Evolutionary conservation across 129 eudicot species (phyloP), one percentile per base, ranked within the genome.

Genomic region (Chrysanthemum seticuspe): DNA sequence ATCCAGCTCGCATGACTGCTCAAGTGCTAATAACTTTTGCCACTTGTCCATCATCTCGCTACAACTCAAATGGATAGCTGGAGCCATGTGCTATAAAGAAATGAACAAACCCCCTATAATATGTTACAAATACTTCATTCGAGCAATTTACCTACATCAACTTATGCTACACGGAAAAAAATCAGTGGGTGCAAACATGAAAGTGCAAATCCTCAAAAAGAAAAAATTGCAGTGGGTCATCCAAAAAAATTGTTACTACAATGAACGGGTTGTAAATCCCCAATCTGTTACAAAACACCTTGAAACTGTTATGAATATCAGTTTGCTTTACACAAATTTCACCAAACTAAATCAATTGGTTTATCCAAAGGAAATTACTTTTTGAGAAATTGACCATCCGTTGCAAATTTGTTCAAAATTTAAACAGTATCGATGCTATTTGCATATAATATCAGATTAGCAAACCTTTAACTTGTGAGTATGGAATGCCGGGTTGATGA

Each of bases 401-500:
- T 3, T 29, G 34, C 34, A 29, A 29, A 0, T 29, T 29, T 29
- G 34, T 29, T 29, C 34, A 29, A 29, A 29, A 29, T 29, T 36
- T 27, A 4, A 50, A 68, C 44, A 52, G 14, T 50, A 9, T 11
- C 1, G 4, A 45, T 12, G 19, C 23, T 58, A 15, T 48, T 18
- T 56, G 21, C 23, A 50, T n/a, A 56, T 19, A 29, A 48, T 53
- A 56, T 13, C 4, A 14, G 65, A 51, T 2, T 27, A 48, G 14
- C 23, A 0, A 79, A 79, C 83, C 83, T 79, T 79, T 51, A 79
- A 50, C 51, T 73, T 79, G 57, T 73, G 78, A 23, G 69, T 55
- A 51, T 47, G 74, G 82, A 79, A 79, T 2, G 82, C 82, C 1
- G 82, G 82, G 8, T 72, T 79, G 82, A 79, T 72, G 56, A 79